These are phyloP conservation scores for Aegilops sharonensis DNA, from an alignment of 176 grass and related monocot genomes.

Conservation along the genomic window DNA sequence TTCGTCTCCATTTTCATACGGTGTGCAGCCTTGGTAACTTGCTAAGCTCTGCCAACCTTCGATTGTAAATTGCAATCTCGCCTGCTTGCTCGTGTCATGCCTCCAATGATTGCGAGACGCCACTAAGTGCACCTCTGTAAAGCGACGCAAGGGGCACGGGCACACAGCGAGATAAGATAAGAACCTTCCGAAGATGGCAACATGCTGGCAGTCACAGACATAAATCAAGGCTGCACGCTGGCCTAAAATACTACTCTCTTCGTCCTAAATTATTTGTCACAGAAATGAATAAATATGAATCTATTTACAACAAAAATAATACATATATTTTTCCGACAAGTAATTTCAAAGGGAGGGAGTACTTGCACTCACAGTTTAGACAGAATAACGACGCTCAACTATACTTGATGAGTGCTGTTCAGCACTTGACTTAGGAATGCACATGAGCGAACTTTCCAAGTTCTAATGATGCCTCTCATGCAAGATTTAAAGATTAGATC, in stretches of 20 bases:
- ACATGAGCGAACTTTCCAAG: conserved; percentile 9
- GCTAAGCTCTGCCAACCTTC: no score
- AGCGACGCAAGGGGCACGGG: not conserved
- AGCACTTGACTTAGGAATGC: not conserved
- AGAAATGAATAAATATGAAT: no score
- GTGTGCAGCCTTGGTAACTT: no score
- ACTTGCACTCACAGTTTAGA: no score
- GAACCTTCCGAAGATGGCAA: not conserved
- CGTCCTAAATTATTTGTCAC: no score
- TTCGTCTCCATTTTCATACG: no score
- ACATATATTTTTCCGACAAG: no score
- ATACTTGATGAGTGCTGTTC: not conserved
- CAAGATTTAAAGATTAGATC: not conserved
- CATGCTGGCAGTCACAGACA: not conserved
- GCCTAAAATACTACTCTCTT: not conserved
- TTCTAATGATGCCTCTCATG: conserved; percentile 10
- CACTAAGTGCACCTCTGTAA: not conserved
- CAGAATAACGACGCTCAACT: not conserved
- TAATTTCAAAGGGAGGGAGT: no score
- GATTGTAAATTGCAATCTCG: no score
- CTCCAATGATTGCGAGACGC: not conserved
- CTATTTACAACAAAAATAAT: no score
- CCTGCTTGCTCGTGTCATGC: not conserved
- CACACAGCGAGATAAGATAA: not conserved
- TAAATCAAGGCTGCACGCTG: not conserved